Evolutionary conservation across 306 rosid species (phyloP), one percentile per base, ranked within the genome.

Genomic region (Oemleria cerasiformis): DNA sequence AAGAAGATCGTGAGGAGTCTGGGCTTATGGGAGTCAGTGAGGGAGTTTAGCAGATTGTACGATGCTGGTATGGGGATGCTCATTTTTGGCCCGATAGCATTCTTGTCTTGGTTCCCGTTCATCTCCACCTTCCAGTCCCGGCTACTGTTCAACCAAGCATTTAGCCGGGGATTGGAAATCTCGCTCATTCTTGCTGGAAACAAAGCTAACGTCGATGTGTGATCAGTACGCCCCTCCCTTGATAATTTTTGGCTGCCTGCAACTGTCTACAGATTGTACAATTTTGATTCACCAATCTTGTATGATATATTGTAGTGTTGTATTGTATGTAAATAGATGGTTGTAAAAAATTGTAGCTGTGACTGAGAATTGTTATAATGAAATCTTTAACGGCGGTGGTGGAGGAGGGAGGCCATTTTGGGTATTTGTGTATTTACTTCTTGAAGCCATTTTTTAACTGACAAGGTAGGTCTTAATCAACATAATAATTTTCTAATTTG

Each of bases 21-120:
- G 4, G 98, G 98, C 8, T 56, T 94, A 85, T 94, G 97, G 97
- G 97, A 91, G 57, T 91, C 94, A 4, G 91, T 94, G 56, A 93
- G 98, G 7, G 96, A 94, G 82, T 94, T 94, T 73, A 95, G 90
- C 20, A 86, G 98, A 77, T 80, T 94, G 91, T 94, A 91, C 65
- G 98, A 94, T 80, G 98, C 98, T n/a, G 96, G 92, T 64, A 94
- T 94, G 98, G 98, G 98, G 8, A 67, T 89, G 85, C 74, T 94
- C 42, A 87, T 91, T 51, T 94, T 94, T 55, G 75, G 88, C 20
- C 97, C 98, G 0, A 61, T 91, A 63, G 96, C 90, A 3, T 50
- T 94, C 65, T 62, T 94, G 50, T 89, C 98, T 9, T 94, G 98
- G 98, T 94, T 94, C 84, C 97, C 98, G 0, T 94, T 94, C 85